Evolutionary conservation across 129 eudicot species (phyloP).

Genomic region (Centrapalus pauciflorus): DNA sequence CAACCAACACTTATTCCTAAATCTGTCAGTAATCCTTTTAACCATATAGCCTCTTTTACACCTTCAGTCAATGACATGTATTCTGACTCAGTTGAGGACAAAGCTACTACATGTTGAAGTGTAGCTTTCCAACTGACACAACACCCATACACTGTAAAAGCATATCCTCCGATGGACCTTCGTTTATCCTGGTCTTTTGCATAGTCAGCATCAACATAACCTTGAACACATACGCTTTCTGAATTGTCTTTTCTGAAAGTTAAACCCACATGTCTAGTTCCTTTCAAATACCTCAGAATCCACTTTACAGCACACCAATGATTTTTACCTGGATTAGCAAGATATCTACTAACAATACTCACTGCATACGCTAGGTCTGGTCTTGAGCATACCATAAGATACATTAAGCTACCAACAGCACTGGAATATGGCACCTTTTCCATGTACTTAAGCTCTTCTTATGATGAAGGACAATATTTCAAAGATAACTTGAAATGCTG

Average conservation of each 20-base stretch:
- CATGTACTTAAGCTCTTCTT: background rate
- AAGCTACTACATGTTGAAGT: background rate
- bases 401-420: background rate
- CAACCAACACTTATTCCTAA: too few relatives aligned
- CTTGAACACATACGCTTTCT: too few relatives aligned
- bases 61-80: background rate
- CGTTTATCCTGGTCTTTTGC: too few relatives aligned
- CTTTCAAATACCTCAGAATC: background rate
- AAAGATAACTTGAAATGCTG: background rate
- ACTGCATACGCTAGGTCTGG: background rate
- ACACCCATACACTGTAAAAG: too few relatives aligned
- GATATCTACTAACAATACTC: background rate
- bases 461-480: background rate
- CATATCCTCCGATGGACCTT: too few relatives aligned
- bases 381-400: background rate
- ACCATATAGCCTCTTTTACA: background rate
- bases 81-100: background rate
- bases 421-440: background rate
- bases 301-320: background rate
- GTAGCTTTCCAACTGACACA: background rate
- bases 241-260: too few relatives aligned
- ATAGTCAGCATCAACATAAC: too few relatives aligned
- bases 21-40: background rate
- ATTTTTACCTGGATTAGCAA: background rate
- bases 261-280: too few relatives aligned